A percentile compares a stretch with the other conserved stretches of the same genome.
Conservation (phyloP, 176 grass and related monocot species). For the Microstegium vimineum region DNA sequence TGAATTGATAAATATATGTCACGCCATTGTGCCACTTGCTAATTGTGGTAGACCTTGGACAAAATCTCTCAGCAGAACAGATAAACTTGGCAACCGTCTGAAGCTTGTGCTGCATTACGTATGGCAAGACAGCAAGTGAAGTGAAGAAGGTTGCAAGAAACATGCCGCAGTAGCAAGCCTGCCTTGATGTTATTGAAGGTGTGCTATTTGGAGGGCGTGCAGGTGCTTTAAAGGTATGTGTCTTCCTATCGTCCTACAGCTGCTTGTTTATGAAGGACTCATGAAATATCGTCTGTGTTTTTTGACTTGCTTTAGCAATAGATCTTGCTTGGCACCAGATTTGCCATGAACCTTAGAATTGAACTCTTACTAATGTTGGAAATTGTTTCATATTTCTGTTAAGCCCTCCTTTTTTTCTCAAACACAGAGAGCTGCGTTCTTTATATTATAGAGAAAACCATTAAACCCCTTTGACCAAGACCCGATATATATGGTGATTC, state of each 20-base stretch:
- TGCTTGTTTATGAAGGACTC: not conserved
- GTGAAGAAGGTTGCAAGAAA: conserved; percentile 51
- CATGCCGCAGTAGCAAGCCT: conserved; percentile 77
- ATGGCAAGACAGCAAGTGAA: conserved; percentile 55
- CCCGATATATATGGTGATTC: not conserved
- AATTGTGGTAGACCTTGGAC: conserved; percentile 62
- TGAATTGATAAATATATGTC: conserved; percentile 64
- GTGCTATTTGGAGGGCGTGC: conserved; percentile 68
- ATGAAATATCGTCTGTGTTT: not conserved
- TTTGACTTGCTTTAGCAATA: not conserved
- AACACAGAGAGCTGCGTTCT: too few species aligned
- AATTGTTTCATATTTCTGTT: not conserved
- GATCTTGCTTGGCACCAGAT: not conserved
- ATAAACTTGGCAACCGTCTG: conserved; percentile 69
- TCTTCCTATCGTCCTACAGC: not conserved
- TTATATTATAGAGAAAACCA: too few species aligned
- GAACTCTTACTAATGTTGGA: not conserved
- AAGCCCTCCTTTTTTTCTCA: not conserved
- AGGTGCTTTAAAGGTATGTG: conserved; percentile 73
- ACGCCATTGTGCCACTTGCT: conserved; percentile 69
- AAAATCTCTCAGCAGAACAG: conserved; percentile 68
- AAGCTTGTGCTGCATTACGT: conserved; percentile 63
- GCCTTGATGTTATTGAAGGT: conserved; percentile 77
- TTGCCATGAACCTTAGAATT: not conserved
- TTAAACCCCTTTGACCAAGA: not conserved